Percentiles rank a stretch among this genome's conserved stretches.
Evolutionary conservation across 169 alveolate genomes (phyloP).

Genomic region (Theileria annulata): DNA sequence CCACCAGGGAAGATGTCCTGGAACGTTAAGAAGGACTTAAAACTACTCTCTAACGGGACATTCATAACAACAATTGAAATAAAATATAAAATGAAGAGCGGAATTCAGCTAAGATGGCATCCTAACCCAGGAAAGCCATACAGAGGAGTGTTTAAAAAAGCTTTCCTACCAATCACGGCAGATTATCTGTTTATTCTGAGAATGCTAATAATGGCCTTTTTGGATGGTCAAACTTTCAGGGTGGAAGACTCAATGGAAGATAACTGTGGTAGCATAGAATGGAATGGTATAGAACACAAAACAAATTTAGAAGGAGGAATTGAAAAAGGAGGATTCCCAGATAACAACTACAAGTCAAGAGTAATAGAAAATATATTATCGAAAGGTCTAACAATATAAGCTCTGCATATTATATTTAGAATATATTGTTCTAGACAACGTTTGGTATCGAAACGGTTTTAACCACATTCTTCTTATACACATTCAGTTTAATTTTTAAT

Average conservation of each 20-base stretch:
- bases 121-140: conserved; percentile 44
- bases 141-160: conserved; percentile 20
- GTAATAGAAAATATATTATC: conserved; percentile 20
- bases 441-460: neutral
- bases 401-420: neutral
- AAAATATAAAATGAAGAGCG: conserved; percentile 33
- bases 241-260: conserved; percentile 12
- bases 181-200: conserved; percentile 32
- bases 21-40: conserved; percentile 32
- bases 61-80: conserved; percentile 29
- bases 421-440: neutral
- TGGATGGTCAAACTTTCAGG: conserved; percentile 52
- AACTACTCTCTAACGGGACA: conserved; percentile 15
- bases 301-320: conserved; percentile 28
- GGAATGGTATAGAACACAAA: conserved; percentile 45
- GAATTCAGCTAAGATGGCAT: conserved; percentile 36
- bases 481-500: neutral
- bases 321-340: conserved; percentile 38
- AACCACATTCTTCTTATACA: neutral
- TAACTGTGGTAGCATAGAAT: conserved; percentile 2
- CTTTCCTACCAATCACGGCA: conserved; percentile 32
- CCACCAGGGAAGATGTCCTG: conserved; percentile 55
- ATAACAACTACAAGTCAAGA: conserved; percentile 32
- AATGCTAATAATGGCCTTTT: conserved; percentile 38
- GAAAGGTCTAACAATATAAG: conserved; percentile 15